Evolutionary conservation across 805 yeast genomes (phyloP), one percentile per base, ranked within the genome.

Genomic region (Lachancea kluyveri): DNA sequence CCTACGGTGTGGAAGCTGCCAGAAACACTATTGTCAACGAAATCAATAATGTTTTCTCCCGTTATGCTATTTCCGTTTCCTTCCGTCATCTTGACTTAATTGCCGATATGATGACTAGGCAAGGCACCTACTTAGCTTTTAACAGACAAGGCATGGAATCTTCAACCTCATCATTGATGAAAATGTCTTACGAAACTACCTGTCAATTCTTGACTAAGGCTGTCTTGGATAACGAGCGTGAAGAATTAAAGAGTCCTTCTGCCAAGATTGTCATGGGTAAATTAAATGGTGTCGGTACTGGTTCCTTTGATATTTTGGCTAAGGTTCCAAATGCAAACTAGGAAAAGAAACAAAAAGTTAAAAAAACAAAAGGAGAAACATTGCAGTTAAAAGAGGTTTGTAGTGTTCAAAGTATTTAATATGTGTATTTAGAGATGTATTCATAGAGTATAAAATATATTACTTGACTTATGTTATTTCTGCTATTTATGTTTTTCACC

Each of bases 71-170:
- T 55, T 67, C 87, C 38, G 98, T 92, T 38, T 81, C 92, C 35
- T 67, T 76, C 33, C 85, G 98, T 60, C 99, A 92, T 67, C 76
- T 92, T 64, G 98, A 92, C 57, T 75, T 92, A 59, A 80, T 92
- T 60, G 99, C 94, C 43, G 99, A 92, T 62, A 84, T 85, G 86
- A 92, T 92, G 99, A 92, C 99, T 4, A 78, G 98, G 62, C 97
- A 92, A 63, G 99, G 99, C 53, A 75, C 94, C 2, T 92, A 88
- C 57, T 65, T 90, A 56, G 95, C 99, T 16, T 92, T 92, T 70
- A 88, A 86, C 63, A 84, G 99, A 70, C 96, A 86, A 65, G 99
- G 99, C 61, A 88, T 94, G 57, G 97, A 92, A 59, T 74, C 95
- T 1, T 76, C 92, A 9, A 87, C 96, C 2, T 88, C 97, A 6